Evolutionary conservation across 129 eudicot genomes (phyloP).

Genomic region (Erigeron canadensis): DNA sequence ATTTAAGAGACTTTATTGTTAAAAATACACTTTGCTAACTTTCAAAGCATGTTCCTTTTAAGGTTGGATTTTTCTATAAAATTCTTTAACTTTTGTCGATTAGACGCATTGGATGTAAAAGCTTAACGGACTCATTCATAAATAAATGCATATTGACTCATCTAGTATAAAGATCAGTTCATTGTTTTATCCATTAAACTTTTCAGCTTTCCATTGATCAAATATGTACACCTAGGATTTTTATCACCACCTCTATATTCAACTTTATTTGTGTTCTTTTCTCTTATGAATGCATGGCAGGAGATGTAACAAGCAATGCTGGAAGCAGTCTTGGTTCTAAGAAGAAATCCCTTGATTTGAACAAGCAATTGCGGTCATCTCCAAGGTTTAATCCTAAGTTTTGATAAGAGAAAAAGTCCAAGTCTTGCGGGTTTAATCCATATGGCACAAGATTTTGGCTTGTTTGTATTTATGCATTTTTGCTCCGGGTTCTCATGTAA

Average conservation of each 20-base stretch:
- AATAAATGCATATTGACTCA: too few relatives aligned
- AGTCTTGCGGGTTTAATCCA: constrained; percentile 17
- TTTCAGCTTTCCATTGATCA: too few relatives aligned
- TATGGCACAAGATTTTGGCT: constrained; percentile 13
- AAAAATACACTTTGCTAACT: too few relatives aligned
- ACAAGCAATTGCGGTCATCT: constrained; percentile 41
- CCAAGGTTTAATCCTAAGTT: constrained; percentile 42
- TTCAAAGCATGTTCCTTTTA: too few relatives aligned
- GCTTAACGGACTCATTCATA: too few relatives aligned
- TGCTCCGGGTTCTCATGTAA: constrained; percentile 17
- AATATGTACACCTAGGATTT: constrained; percentile 7
- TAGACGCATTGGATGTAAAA: too few relatives aligned
- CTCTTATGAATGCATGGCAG: constrained; percentile 31
- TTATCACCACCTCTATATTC: background rate
- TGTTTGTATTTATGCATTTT: constrained; percentile 19
- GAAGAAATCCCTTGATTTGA: constrained; percentile 28
- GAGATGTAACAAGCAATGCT: constrained; percentile 24
- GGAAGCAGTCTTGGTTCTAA: constrained; percentile 23
- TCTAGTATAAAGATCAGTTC: too few relatives aligned
- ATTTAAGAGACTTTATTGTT: too few relatives aligned
- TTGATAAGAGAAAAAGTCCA: constrained; percentile 30
- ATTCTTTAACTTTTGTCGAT: too few relatives aligned
- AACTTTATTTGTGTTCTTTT: background rate
- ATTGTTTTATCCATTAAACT: too few relatives aligned
- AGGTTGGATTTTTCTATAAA: too few relatives aligned